Base-by-base conservation (phyloP, 441 rosid species). In the Corymbia citriodora region DNA sequence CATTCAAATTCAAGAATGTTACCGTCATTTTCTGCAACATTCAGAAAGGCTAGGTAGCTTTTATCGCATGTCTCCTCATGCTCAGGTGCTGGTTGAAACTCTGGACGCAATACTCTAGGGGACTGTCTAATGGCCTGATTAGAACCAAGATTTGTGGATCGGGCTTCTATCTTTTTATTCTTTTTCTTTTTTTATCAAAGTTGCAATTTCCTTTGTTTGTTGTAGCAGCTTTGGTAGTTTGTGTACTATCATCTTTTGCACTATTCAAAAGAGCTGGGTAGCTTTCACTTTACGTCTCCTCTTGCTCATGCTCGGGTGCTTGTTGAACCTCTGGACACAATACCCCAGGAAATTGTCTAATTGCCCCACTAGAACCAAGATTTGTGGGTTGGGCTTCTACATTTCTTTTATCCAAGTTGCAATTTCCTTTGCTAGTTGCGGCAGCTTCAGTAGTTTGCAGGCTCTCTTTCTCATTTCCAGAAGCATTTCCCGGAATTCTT, bases 361-460 rank as follows among this genome's bases (percentile, higher is more conserved):
- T 89, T 87, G 89, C 91, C 87, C 53, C 18, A 90, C 90, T 90
- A 85, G 86, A 68, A 87, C 85, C 79, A 19, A 53, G 72, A 87
- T 87, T 49, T 86, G 63, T 55, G 27, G 91, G 89, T 89, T 74
- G 89, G 29, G 87, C 45, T 87, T 86, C 59, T 48, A 72, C 86
- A 48, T 89, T 88, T 57, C 29, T 85, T 89, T 87, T 89, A 52
- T 53, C 81, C 91, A 87, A 79, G 85, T 45, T 79, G 85, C 85
- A 79, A 79, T 21, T 79, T 79, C 85, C 85, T 79, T 79, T 45
- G 85, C 85, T 40, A 12, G 52, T 45, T 45, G 52, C 52, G 12
- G 52, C 85, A 79, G 85, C 52, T 79, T 40, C 45, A n/a, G 16
- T 45, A 79, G n/a, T 45, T 79, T 79, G 85, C 85, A 45, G 85